Base-by-base conservation (phyloP, 495 filamentous ascomycete genomes). In the Pyrenula aspistea region DNA sequence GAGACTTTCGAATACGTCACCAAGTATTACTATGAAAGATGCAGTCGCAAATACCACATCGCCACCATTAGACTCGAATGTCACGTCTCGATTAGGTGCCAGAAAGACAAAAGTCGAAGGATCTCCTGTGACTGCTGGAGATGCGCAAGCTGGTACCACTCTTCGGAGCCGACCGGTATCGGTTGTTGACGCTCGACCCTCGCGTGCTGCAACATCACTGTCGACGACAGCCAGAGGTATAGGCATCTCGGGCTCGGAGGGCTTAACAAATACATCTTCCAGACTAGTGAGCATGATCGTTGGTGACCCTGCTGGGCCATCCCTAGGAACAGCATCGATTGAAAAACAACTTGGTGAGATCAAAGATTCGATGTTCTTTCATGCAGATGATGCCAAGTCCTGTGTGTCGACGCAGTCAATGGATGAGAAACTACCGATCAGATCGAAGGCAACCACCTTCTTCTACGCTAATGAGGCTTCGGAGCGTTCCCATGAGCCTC, bases 1-100 rank as follows among this genome's bases (percentile, higher is more conserved):
- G 66, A 74, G 57, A 59, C 63, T 59, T 54, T 64, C 62, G 61
- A 64, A 57, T 63, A 68, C 57, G 58, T 65, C 63, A 53, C 65
- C 57, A 61, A 67, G 60, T 64, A 67, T 48, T 25, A 49, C 53
- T 4, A 20, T 51, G 12, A 58, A 69, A 61, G 77, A 70, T 61
- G 70, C 74, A 55, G 62, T 70, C 31, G 70, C 77, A n/a, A 73
- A 79, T 47, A 70, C 79, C 12, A 73, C 78, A 12, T 69, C 72
- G 24, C 60, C 79, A 22, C 82, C 79, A 56, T 70, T 88, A 25
- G 83, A 66, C 68, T 75, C 71, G 62, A 89, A 88, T 59, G 73
- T 88, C 59, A 90, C 87, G 22, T 85, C 86, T 55, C 78, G 88
- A 58, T 88, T 87, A 22, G 82, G 80, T 10, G 73, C 83, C 1